phyloP scores from a whole-genome alignment of 75 land plant species.

The Cunninghamia lanceolata region DNA sequence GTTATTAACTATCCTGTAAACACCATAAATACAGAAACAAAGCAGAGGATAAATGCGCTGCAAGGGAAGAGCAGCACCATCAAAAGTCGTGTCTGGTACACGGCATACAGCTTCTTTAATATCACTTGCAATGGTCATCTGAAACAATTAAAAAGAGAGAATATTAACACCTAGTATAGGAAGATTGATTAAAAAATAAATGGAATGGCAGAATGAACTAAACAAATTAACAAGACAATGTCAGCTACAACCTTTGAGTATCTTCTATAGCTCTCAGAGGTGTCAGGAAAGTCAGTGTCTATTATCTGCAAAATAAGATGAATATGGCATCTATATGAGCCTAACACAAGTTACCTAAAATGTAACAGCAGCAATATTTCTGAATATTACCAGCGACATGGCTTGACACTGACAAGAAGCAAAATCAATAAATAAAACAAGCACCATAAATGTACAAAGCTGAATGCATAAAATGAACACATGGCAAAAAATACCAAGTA shows the following conservation, averaged over 20 bases:
- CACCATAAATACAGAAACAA: background rate
- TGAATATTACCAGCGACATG: background rate
- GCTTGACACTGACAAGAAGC: conserved; percentile 2
- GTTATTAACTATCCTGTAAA: background rate
- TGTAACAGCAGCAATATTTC: background rate
- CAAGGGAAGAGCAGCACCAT: conserved; percentile 43
- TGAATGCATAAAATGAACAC: background rate
- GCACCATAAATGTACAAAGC: too few species aligned
- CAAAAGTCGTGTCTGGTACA: conserved; percentile 86
- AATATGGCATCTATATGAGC: background rate
- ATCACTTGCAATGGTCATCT: conserved; percentile 90
- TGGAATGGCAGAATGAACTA: background rate
- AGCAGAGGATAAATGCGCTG: background rate
- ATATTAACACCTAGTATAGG: conserved; percentile 6
- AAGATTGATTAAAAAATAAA: background rate
- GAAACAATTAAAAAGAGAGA: conserved; percentile 3
- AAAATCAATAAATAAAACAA: background rate
- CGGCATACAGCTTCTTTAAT: conserved; percentile 94
- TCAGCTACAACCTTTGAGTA: conserved; percentile 59
- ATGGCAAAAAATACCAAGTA: background rate
- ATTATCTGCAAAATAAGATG: conserved; percentile 42
- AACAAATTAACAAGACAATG: background rate
- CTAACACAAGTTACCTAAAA: background rate
- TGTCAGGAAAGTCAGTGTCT: conserved; percentile 80
- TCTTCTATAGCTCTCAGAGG: conserved; percentile 80